Conservation (phyloP, 106 monocot species). For the Dioscorea alata region DNA sequence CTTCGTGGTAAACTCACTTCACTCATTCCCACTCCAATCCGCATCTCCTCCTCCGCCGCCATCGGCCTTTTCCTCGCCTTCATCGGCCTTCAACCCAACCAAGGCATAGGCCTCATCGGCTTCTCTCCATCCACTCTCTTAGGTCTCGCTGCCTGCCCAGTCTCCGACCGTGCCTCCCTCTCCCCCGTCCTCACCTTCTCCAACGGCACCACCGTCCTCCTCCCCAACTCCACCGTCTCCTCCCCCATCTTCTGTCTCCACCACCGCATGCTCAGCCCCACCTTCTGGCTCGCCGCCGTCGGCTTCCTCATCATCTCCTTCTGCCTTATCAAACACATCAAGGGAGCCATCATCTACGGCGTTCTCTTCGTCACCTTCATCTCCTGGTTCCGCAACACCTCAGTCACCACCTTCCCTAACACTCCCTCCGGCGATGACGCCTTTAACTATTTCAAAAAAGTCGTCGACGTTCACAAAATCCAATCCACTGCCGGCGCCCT, state of each 20-base stretch:
- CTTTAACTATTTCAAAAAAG: conserved; percentile 58
- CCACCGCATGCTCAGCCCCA: conserved; percentile 50
- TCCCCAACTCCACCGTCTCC: conserved; percentile 51
- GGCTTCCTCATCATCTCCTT: conserved; percentile 59
- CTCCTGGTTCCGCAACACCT: conserved; percentile 61
- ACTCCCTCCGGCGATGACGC: conserved; percentile 37
- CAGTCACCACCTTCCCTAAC: conserved; percentile 58
- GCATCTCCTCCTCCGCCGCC: conserved; percentile 63
- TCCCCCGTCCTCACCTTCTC: conserved; percentile 40
- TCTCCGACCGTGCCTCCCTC: conserved; percentile 30
- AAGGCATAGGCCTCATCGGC: conserved; percentile 57
- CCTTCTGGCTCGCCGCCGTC: conserved; percentile 63
- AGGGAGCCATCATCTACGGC: conserved; percentile 80
- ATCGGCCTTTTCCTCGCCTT: conserved; percentile 67
- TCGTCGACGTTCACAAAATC: conserved; percentile 63
- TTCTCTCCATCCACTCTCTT: conserved; percentile 55
- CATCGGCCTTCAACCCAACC: conserved; percentile 55
- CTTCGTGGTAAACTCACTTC: conserved; percentile 40
- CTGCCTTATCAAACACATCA: conserved; percentile 54
- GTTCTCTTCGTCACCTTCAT: conserved; percentile 61
- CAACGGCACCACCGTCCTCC: conserved; percentile 43
- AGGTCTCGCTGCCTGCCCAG: conserved; percentile 53
- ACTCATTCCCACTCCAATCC: conserved; percentile 42
- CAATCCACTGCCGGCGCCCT: conserved; percentile 53
- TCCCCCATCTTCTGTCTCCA: conserved; percentile 44